Conservation (phyloP, 768 basidiomycete species). For the Trametes cubensis region DNA sequence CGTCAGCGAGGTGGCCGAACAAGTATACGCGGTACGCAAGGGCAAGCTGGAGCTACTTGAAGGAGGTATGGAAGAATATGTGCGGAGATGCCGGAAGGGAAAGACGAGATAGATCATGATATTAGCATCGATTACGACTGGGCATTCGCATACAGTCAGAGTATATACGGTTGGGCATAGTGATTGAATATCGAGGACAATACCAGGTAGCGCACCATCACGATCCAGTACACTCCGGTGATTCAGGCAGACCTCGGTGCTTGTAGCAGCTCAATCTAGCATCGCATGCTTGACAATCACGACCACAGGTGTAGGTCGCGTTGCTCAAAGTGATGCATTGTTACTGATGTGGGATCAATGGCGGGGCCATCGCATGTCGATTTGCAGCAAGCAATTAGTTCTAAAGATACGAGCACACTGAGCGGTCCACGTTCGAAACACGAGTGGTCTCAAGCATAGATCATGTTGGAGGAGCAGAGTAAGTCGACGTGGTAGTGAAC, state of each 20-base stretch:
- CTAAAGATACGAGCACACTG: too few species aligned
- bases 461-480: too few species aligned
- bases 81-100: conserved; percentile 11
- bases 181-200: conserved; percentile 12
- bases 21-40: conserved; percentile 91
- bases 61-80: conserved; percentile 22
- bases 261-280: conserved; percentile 12
- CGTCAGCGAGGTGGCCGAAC: conserved; percentile 93
- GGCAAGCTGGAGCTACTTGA: conserved; percentile 69
- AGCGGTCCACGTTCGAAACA: too few species aligned
- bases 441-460: too few species aligned
- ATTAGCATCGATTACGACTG: neutral
- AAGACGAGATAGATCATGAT: conserved; percentile 4
- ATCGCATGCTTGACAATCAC: conserved; percentile 25
- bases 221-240: conserved; percentile 21
- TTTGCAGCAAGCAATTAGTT: neutral
- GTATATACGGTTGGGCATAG: too few species aligned
- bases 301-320: conserved; percentile 15
- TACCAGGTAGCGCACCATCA: conserved; percentile 24
- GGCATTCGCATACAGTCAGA: too few species aligned
- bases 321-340: conserved; percentile 24
- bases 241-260: conserved; percentile 21
- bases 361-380: neutral
- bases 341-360: neutral
- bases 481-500: too few species aligned